These are phyloP conservation scores for Cymbidium sinense DNA, from an alignment of 106 monocot genomes.

Conservation along the genomic window DNA sequence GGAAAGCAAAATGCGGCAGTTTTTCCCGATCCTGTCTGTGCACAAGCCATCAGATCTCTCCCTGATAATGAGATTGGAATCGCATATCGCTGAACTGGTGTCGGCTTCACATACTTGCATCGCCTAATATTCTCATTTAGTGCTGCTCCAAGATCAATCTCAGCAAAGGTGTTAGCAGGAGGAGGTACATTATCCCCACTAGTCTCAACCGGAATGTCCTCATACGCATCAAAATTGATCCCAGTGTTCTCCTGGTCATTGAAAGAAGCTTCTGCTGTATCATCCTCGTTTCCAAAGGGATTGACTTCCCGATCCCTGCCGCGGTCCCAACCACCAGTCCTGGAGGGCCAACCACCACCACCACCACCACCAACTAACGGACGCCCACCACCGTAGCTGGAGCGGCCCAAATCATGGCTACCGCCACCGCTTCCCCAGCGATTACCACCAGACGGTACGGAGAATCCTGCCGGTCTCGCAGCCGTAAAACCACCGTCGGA, in stretches of 20 bases:
- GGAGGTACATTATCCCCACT: conserved; percentile 55
- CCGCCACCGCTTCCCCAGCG: conserved; percentile 25
- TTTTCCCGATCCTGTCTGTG: conserved; percentile 79
- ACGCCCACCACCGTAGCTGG: conserved; percentile 12
- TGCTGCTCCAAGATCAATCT: conserved; percentile 63
- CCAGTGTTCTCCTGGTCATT: conserved; percentile 40
- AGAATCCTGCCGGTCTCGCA: not conserved
- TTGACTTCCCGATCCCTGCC: conserved; percentile 40
- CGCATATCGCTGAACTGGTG: conserved; percentile 72
- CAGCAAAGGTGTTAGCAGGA: conserved; percentile 60
- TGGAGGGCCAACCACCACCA: conserved; percentile 42
- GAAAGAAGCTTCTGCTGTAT: conserved; percentile 6
- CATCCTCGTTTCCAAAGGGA: conserved; percentile 49
- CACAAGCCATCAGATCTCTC: conserved; percentile 79
- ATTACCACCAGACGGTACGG: conserved; percentile 15
- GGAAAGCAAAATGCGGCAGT: conserved; percentile 82
- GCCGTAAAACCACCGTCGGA: not conserved
- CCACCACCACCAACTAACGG: conserved; percentile 24
- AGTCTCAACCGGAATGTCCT: conserved; percentile 73
- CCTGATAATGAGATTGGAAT: conserved; percentile 63
- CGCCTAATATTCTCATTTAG: conserved; percentile 70
- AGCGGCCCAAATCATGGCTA: conserved; percentile 10
- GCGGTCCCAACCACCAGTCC: conserved; percentile 43
- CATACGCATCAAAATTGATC: conserved; percentile 76
- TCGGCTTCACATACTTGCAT: conserved; percentile 74